Base-by-base conservation (phyloP, 305 asterid species). In the Solanum aculeatissimum region DNA sequence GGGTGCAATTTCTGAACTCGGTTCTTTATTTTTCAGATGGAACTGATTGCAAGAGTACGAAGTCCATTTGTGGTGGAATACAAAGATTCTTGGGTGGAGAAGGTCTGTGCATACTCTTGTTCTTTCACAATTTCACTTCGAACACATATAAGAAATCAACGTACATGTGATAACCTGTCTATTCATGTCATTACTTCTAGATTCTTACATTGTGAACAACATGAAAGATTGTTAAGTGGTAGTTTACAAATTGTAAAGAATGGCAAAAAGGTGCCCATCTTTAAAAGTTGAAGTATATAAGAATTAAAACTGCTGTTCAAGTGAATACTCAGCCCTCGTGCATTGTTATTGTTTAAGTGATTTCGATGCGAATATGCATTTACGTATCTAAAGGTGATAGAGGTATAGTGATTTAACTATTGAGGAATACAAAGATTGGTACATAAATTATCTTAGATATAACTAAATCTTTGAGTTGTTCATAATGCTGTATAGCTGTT, bases 41-140 rank as follows among this genome's bases (percentile, higher is more conserved):
- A 97, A 88, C 99, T 97, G 83, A 97, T 97, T 40, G 91, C 99
- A 60, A 93, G 89, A 89, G 99, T 89, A 47, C 90, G 87, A 81
- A 93, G 91, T 87, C 98, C 96, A 62, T 97, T 88, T 85, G 94
- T 97, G 57, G 99, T 97, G 84, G 99, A 97, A 86, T 94, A 97
- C 92, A 97, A 93, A 91, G 98, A 97, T 90, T 97, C 99, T 51
- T 97, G 99, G 99, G 99, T 97, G 89, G 99, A 97, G 90, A 95
- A 93, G 98, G 99, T 97, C 86, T 15, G 92, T 74, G 81, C 85
- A 69, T 29, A 51, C 49, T n/a, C 38, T 55, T 38, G 15, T 70
- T 27, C 53, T 62, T 25, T 23, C 55, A 38, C 4, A 65, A 63
- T 43, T 82, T 19, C 66, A 53, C 29, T 32, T 77, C 8, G 0